A percentile compares a stretch with the other conserved stretches of the same genome.
Conservation (phyloP, 116 monocot species). For the Dioscorea cayenensis region DNA sequence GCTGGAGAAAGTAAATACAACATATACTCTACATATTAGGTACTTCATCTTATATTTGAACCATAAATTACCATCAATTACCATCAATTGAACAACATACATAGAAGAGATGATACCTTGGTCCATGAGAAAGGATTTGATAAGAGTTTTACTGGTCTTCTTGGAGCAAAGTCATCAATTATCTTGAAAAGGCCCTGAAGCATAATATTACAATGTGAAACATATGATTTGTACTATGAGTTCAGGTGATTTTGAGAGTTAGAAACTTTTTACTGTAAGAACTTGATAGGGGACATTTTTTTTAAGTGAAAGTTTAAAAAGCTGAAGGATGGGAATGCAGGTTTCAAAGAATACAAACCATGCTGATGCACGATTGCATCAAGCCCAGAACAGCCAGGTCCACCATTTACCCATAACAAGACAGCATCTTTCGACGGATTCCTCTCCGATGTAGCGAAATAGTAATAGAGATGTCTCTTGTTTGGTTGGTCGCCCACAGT, state of each 20-base stretch:
- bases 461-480: constrained; percentile 47
- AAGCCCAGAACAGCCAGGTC: constrained; percentile 55
- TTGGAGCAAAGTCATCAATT: constrained; percentile 6
- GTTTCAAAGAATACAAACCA: constrained; percentile 21
- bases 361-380: constrained; percentile 35
- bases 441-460: constrained; percentile 64
- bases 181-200: constrained; percentile 36
- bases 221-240: background rate
- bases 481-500: constrained; percentile 19
- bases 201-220: background rate
- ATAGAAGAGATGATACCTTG: constrained; percentile 11
- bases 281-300: too few relatives aligned
- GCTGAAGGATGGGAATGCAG: background rate
- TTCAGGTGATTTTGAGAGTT: too few relatives aligned
- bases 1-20: too few relatives aligned
- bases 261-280: too few relatives aligned
- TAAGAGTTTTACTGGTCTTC: constrained; percentile 8
- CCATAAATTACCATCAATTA: background rate
- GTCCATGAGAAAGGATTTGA: constrained; percentile 38
- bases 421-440: constrained; percentile 43
- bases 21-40: too few relatives aligned
- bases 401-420: constrained; percentile 60
- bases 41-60: too few relatives aligned
- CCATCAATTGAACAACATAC: background rate
- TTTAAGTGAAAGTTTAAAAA: background rate